phyloP scores from a whole-genome alignment of 2,329 filamentous ascomycete genomes.

The Cladosporium austrohemisphaericum region DNA sequence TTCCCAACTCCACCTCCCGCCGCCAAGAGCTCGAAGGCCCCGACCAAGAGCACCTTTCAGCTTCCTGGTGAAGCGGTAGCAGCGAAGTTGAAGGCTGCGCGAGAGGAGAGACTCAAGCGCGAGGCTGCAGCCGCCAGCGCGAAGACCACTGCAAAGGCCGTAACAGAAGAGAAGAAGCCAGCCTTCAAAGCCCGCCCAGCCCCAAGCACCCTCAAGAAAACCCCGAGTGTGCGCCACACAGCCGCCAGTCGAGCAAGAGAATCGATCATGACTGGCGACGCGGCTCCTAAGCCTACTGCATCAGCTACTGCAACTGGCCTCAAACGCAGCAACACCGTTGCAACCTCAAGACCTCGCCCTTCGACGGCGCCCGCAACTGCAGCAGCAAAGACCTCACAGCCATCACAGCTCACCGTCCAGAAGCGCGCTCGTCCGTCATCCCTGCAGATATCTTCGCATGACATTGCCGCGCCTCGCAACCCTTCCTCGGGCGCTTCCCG shows the following conservation, averaged over 20 bases:
- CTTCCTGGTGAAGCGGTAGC: conserved; percentile 53
- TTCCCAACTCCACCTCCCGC: conserved; percentile 47
- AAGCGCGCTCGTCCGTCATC: conserved; percentile 16
- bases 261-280: conserved; percentile 30
- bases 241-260: conserved; percentile 45
- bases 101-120: conserved; percentile 46
- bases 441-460: conserved; percentile 12
- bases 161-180: conserved; percentile 34
- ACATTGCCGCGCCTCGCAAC: conserved; percentile 5
- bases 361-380: conserved; percentile 1
- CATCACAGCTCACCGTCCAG: conserved; percentile 10
- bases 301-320: conserved; percentile 2
- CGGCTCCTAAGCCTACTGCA: not conserved
- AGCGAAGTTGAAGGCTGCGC: conserved; percentile 50
- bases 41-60: conserved; percentile 49
- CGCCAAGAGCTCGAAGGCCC: conserved; percentile 48
- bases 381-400: conserved; percentile 12
- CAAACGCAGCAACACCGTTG: conserved; percentile 26
- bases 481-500: conserved; percentile 7
- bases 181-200: conserved; percentile 48
- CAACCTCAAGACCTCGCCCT: conserved; percentile 17
- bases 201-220: conserved; percentile 28
- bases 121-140: conserved; percentile 36
- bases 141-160: conserved; percentile 27
- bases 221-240: conserved; percentile 42